These are phyloP conservation scores for Microstroma glucosiphilum DNA, from an alignment of 1,284 basidiomycete species.

Conservation along the genomic window DNA sequence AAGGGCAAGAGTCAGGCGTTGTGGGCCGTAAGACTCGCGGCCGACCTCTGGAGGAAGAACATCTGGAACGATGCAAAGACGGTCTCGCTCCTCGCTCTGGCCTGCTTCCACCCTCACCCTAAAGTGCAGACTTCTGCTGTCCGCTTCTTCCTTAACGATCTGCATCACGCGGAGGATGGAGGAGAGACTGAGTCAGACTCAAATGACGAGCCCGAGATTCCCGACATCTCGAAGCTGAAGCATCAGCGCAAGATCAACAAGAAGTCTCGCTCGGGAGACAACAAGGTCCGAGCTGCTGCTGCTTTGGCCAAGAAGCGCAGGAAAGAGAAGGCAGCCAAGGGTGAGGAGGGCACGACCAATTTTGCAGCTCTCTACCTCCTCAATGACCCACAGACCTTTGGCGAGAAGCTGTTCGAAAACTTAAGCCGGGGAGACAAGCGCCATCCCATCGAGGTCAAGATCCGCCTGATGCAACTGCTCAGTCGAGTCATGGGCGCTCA, in stretches of 20 bases:
- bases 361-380: conserved; percentile 90
- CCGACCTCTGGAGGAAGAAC: conserved; percentile 88
- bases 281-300: conserved; percentile 42
- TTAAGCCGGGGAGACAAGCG: conserved; percentile 73
- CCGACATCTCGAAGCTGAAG: conserved; percentile 35
- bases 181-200: conserved; percentile 23
- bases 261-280: conserved; percentile 43
- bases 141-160: conserved; percentile 86
- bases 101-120: conserved; percentile 84
- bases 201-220: conserved; percentile 24
- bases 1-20: conserved; percentile 70
- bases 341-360: conserved; percentile 57
- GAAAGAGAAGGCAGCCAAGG: conserved; percentile 19
- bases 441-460: conserved; percentile 83
- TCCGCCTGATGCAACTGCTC: conserved; percentile 92
- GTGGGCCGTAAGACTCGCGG: conserved; percentile 92
- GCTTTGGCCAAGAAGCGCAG: conserved; percentile 36
- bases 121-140: conserved; percentile 93
- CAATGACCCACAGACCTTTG: conserved; percentile 91
- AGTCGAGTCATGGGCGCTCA: conserved; percentile 90
- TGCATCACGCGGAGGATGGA: conserved; percentile 42
- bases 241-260: conserved; percentile 48
- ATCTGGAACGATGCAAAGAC: conserved; percentile 92
- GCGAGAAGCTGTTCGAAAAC: conserved; percentile 85
- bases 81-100: conserved; percentile 83